A percentile compares a stretch with the other conserved stretches of the same genome.
Evolutionary conservation across 805 yeast genomes (phyloP).

Genomic region (Barnettozyma wickerhamii): DNA sequence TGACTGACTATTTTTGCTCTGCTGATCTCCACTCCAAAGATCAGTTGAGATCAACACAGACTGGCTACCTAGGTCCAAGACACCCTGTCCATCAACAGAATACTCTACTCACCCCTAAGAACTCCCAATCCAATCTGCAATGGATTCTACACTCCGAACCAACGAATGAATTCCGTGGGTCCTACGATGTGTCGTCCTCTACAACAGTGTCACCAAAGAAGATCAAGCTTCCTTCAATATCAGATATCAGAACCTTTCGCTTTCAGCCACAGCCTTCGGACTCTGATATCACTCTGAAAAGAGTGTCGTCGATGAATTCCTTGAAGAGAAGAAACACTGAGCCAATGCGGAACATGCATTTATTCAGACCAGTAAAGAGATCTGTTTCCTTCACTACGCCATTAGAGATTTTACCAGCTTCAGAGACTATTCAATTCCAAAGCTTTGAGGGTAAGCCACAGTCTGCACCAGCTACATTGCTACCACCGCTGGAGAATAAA

Average conservation of each 20-base stretch:
- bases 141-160: background rate
- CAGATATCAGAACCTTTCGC: constrained; percentile 6
- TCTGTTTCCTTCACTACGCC: background rate
- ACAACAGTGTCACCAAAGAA: too few species aligned
- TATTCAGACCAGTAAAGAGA: background rate
- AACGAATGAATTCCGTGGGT: background rate
- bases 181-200: background rate
- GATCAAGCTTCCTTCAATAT: constrained; percentile 11
- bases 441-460: too few species aligned
- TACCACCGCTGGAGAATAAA: background rate
- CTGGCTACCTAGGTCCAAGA: too few species aligned
- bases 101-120: too few species aligned
- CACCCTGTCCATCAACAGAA: too few species aligned
- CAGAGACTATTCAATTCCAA: too few species aligned
- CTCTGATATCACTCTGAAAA: background rate
- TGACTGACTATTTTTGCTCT: background rate
- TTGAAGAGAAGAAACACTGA: background rate
- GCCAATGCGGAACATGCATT: background rate
- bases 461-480: background rate
- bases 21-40: background rate
- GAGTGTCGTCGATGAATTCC: background rate
- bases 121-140: too few species aligned
- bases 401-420: too few species aligned
- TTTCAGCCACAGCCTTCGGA: constrained; percentile 3
- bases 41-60: background rate